Evolutionary conservation across 176 grass and related monocot species (phyloP), one percentile per base, ranked within the genome.

Genomic region (Saccharum spontaneum): DNA sequence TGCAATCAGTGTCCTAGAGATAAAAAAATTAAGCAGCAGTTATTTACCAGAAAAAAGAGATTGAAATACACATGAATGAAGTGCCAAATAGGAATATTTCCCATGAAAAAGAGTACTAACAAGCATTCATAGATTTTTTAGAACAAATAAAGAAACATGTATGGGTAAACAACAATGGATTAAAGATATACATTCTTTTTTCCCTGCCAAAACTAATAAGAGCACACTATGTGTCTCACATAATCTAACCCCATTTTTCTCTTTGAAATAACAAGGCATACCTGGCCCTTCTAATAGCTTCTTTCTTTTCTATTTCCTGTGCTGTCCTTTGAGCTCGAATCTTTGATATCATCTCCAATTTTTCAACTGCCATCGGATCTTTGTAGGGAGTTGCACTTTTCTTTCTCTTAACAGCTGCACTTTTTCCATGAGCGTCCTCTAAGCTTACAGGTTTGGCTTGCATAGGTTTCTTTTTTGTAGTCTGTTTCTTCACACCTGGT

Each of bases 301-400:
- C 87, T 92, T 70, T 88, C 83, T 86, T 94, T 85, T 95, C 89
- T 79, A 77, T 78, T 90, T 92, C 93, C 52, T 84, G 57, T 40
- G 69, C 81, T 83, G 84, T 77, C 84, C 96, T 90, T 84, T 94
- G 83, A 69, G 88, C 91, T 76, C 79, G 91, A 70, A 98, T 87
- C 82, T 92, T 98, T 48, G 87, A 92, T 95, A 98, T 90, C 91
- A 98, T 95, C 78, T 95, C 85, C 60, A 98, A 52, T 82, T 98
- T 98, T 66, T 85, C 77, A 79, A 81, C 89, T 48, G 85, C 83
- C 85, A 94, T 90, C 20, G 93, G 96, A 89, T 98, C 93, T 89
- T 94, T 98, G 83, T 95, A 98, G 66, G 89, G 89, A 82, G 73
- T 69, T 44, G 69, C 62, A 38, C 83, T 85, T 90, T 89, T 98